Base-by-base conservation (phyloP, 148 eudicot genomes). In the Limonium bicolor region DNA sequence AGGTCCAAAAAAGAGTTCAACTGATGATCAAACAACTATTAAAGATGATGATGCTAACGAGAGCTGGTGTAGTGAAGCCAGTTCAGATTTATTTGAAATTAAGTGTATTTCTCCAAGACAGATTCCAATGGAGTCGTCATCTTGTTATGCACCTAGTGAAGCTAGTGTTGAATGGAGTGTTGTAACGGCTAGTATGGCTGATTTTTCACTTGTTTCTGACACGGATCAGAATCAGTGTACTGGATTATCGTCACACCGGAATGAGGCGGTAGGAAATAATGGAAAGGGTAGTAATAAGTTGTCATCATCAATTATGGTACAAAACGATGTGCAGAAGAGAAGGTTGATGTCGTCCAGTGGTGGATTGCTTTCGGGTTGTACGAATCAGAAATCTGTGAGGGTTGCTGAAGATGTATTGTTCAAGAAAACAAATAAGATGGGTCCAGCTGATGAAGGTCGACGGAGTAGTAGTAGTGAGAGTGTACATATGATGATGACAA, bases 131-230 rank as follows among this genome's bases (percentile, higher is more conserved):
- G 62, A 50, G 46, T 38, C 17, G 62, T 47, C 62, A 11, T 43
- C 62, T 0, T 61, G 76, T 43, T 78, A 82, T 18, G 77, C 83
- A 15, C 96, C 96, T 5, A 86, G 94, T 17, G 94, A 86, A 53
- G 88, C 74, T 1, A 81, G 96, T 73, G 65, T 86, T 26, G 88
- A 71, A 8, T 86, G 96, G 94, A 81, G 94, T 5, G 75, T 82
- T 11, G 75, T 78, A 18, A 86, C 88, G 0, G 96, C 85, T 6
- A 86, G 94, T 14, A 79, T 74, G 1, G 78, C 81, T 17, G 93
- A 81, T 48, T 74, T 65, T 33, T 62, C 88, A 1, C 36, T 39
- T 0, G 40, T 51, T 38, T 76, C 84, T 0, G 84, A 77, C 23
- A 44, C 60, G 0, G 86, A 85, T n/a, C n/a, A 29, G 74, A 85